phyloP scores from a whole-genome alignment of 306 rosid genomes.

The barrel medic (Medicago truncatula) region MtrunA17r5.0-ANR NC_053045.1:1275001-1275500 shows the following conservation, averaged over 20 bases:
- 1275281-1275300: neutral
- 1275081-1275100: slow-evolving; percentile 53
- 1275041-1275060: neutral
- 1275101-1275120: neutral
- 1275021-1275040: neutral
- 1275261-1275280: neutral
- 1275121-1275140: slow-evolving; percentile 34
- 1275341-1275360: neutral
- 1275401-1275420: slow-evolving; percentile 11
- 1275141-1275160: slow-evolving; percentile 44
- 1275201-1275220: neutral
- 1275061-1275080: slow-evolving; percentile 63
- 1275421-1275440: neutral
- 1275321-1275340: neutral
- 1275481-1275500: slow-evolving; percentile 9
- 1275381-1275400: neutral
- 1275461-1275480: neutral
- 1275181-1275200: slow-evolving; percentile 7
- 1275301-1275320: neutral
- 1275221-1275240: neutral
- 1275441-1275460: slow-evolving; percentile 5
- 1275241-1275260: neutral
- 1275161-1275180: neutral
- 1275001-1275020: neutral
- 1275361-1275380: neutral